Percentiles rank a stretch among this genome's conserved stretches.
phyloP scores from a whole-genome alignment of 202 grass and related monocot species.

The Bolboschoenoplectus hybrid region DNA sequence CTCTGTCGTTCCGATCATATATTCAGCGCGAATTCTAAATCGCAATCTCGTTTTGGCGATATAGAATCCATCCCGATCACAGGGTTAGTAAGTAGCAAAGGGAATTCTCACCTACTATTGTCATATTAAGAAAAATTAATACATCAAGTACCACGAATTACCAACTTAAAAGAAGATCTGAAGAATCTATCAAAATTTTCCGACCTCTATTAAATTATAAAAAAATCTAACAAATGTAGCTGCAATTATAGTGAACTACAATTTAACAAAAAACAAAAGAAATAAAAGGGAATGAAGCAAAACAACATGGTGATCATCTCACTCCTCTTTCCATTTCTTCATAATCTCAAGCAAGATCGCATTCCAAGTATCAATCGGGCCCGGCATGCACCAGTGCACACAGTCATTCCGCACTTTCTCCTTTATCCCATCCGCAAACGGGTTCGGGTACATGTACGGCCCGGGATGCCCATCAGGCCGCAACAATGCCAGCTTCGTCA shows the following conservation, averaged over 20 bases:
- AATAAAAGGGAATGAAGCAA: background rate
- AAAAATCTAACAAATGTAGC: background rate
- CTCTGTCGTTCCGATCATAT: too few species aligned
- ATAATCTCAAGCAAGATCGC: slow-evolving; percentile 64
- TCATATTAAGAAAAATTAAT: background rate
- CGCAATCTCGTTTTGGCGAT: too few species aligned
- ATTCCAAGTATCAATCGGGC: slow-evolving; percentile 78
- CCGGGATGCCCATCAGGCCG: slow-evolving; percentile 83
- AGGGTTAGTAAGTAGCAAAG: background rate
- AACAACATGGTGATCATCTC: slow-evolving; percentile 18
- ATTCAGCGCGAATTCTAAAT: too few species aligned
- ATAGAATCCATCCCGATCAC: too few species aligned
- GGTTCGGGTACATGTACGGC: slow-evolving; percentile 66
- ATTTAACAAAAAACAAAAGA: background rate
- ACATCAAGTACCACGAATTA: slow-evolving; percentile 22
- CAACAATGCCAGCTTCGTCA: slow-evolving; percentile 69
- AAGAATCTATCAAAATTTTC: background rate
- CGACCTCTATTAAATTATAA: background rate
- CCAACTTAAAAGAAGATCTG: background rate
- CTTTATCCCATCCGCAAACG: slow-evolving; percentile 44
- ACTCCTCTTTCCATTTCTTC: slow-evolving; percentile 41
- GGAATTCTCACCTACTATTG: background rate
- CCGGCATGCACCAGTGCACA: slow-evolving; percentile 89
- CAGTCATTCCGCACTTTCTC: slow-evolving; percentile 71
- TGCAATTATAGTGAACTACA: background rate